A percentile compares a stretch with the other conserved stretches of the same genome.
phyloP scores from a whole-genome alignment of 441 rosid genomes.

The Populus hybrid region DNA sequence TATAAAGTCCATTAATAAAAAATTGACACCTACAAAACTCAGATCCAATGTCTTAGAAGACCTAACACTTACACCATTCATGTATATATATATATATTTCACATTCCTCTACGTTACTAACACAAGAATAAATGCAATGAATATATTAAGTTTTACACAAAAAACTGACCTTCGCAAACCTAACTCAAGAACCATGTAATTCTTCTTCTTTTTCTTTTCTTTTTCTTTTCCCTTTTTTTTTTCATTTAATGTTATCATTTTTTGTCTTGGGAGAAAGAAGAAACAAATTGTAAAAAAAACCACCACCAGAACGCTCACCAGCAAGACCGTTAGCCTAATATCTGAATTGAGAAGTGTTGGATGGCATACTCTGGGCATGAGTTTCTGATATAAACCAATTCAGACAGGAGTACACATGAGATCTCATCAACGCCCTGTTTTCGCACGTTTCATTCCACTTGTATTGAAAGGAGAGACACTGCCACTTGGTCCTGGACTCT shows the following conservation, averaged over 20 bases:
- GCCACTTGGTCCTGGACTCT: conserved; percentile 91
- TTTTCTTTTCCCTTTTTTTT: conserved; percentile 13
- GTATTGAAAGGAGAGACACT: conserved; percentile 90
- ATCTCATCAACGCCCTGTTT: conserved; percentile 76
- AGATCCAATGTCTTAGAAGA: conserved; percentile 8
- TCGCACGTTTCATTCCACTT: conserved; percentile 92
- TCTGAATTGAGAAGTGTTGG: conserved; percentile 30
- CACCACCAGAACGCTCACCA: conserved; percentile 43
- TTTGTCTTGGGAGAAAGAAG: conserved; percentile 19
- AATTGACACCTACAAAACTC: conserved; percentile 32
- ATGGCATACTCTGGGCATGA: conserved; percentile 26
- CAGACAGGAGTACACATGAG: conserved; percentile 4
- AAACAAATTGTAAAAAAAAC: conserved; percentile 21
- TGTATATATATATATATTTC: conserved; percentile 23
- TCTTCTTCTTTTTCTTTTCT: conserved; percentile 5
- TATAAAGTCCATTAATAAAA: not conserved
- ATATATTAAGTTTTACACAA: conserved; percentile 34
- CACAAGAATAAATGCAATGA: conserved; percentile 71
- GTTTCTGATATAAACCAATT: conserved; percentile 19
- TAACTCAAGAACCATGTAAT: conserved; percentile 34
- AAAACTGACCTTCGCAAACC: conserved; percentile 45
- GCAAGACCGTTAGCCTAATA: conserved; percentile 47
- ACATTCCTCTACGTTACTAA: conserved; percentile 35
- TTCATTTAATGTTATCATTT: conserved; percentile 13
- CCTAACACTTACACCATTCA: conserved; percentile 21